Percentiles rank a stretch among this genome's conserved stretches.
Conservation (phyloP, 2,329 filamentous ascomycete species). For the Aspergillus ochraceoroseus region DNA sequence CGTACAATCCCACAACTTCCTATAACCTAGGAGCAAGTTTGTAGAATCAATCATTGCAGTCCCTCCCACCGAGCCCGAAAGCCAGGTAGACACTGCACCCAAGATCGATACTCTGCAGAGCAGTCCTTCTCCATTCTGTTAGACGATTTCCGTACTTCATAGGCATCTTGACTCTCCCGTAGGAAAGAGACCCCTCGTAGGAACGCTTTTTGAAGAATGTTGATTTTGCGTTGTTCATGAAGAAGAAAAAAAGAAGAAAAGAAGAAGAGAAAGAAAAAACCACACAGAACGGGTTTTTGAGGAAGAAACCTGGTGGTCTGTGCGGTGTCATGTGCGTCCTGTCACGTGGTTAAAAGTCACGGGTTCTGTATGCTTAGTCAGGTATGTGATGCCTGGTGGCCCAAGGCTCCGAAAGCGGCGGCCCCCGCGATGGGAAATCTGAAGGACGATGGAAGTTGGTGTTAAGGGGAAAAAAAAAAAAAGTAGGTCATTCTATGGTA, state of each 20-base stretch:
- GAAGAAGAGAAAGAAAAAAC: slow-evolving; percentile 16
- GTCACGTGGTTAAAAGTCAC: neutral
- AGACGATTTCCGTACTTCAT: slow-evolving; percentile 57
- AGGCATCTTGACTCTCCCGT: slow-evolving; percentile 29
- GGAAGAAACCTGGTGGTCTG: slow-evolving; percentile 16
- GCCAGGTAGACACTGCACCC: slow-evolving; percentile 53
- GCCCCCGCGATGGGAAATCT: slow-evolving; percentile 8
- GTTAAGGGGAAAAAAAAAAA: neutral
- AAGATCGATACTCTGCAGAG: slow-evolving; percentile 48
- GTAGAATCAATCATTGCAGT: slow-evolving; percentile 58
- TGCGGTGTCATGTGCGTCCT: slow-evolving; percentile 5
- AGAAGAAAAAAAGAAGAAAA: slow-evolving; percentile 36
- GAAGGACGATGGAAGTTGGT: neutral
- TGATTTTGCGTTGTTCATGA: slow-evolving; percentile 55
- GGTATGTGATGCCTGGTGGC: neutral
- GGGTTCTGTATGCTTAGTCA: neutral
- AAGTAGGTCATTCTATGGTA: too few relatives aligned
- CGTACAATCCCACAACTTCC: too few relatives aligned
- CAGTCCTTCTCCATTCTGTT: slow-evolving; percentile 52
- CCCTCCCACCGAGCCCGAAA: slow-evolving; percentile 45
- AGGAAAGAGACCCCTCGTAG: slow-evolving; percentile 46
- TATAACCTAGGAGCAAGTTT: too few relatives aligned
- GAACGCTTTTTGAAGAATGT: slow-evolving; percentile 57
- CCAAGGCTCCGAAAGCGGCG: slow-evolving; percentile 16
- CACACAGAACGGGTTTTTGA: too few relatives aligned